Evolutionary conservation across 2,329 filamentous ascomycete species (phyloP).

Genomic region (Penicillium oxalicum): DNA sequence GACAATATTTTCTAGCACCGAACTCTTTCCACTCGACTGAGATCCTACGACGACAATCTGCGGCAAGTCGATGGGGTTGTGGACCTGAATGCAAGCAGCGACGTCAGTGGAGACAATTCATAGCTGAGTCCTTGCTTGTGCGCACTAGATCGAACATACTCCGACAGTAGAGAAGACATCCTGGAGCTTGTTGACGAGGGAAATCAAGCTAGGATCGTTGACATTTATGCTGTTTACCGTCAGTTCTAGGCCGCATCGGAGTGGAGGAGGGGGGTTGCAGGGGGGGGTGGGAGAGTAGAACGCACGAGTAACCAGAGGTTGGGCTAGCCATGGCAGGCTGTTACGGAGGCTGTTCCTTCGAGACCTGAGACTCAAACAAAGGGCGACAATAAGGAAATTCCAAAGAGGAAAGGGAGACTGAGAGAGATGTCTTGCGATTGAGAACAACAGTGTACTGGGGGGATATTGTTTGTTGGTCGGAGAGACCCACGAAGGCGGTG

Average conservation of each 20-base stretch:
- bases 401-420: conserved; percentile 10
- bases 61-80: conserved; percentile 97
- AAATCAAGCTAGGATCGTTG: conserved; percentile 64
- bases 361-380: conserved; percentile 1
- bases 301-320: conserved; percentile 42
- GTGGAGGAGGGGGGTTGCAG: conserved; percentile 23
- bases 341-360: conserved; percentile 2
- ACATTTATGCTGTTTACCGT: conserved; percentile 57
- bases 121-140: conserved; percentile 4
- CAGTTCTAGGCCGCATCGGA: conserved; percentile 23
- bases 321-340: conserved; percentile 42
- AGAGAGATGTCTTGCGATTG: conserved; percentile 8
- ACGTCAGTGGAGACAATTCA: conserved; percentile 22
- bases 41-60: conserved; percentile 98
- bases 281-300: conserved; percentile 16
- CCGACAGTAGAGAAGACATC: conserved; percentile 99
- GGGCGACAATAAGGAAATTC: conserved; percentile 5
- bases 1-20: conserved; percentile 96
- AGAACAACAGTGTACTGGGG: conserved; percentile 13
- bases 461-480: conserved; percentile 17
- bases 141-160: conserved; percentile 45
- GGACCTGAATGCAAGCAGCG: conserved; percentile 55
- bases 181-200: conserved; percentile 96
- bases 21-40: conserved; percentile 99
- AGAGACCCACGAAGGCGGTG: conserved; percentile 19